Conservation (phyloP, 2,329 filamentous ascomycete species). For the Aspergillus texensis region DNA sequence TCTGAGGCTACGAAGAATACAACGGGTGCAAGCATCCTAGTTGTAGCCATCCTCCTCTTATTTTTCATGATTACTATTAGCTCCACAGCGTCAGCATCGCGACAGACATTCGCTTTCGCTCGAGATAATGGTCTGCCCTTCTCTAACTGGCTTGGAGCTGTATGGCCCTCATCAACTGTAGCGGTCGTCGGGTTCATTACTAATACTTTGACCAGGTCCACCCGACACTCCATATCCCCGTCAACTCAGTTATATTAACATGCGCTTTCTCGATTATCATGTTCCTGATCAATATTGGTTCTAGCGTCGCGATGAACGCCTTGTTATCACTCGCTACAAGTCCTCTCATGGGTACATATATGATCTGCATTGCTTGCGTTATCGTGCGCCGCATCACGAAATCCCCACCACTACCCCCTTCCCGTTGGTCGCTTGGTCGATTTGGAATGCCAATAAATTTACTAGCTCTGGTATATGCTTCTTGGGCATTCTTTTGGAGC, state of each 20-base stretch:
- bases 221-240: slow-evolving; percentile 43
- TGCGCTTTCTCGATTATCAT: slow-evolving; percentile 39
- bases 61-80: slow-evolving; percentile 44
- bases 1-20: slow-evolving; percentile 22
- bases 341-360: slow-evolving; percentile 54
- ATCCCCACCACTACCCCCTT: slow-evolving; percentile 37
- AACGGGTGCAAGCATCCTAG: slow-evolving; percentile 31
- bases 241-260: slow-evolving; percentile 41
- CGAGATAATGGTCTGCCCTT: slow-evolving; percentile 49
- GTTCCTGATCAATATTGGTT: slow-evolving; percentile 56
- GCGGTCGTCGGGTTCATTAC: too few relatives aligned
- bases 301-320: slow-evolving; percentile 54
- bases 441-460: slow-evolving; percentile 50
- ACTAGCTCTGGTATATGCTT: slow-evolving; percentile 47
- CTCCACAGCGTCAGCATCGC: slow-evolving; percentile 42
- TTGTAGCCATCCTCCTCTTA: slow-evolving; percentile 45
- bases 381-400: slow-evolving; percentile 41
- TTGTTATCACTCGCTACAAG: slow-evolving; percentile 54
- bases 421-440: slow-evolving; percentile 47
- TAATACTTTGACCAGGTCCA: slow-evolving; percentile 31
- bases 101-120: slow-evolving; percentile 48
- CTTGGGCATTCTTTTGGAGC: slow-evolving; percentile 50
- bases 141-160: slow-evolving; percentile 39
- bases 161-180: not conserved
- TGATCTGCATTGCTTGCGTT: slow-evolving; percentile 51